Base-by-base conservation (phyloP, 257 asterid genomes). In the Fraxinus quadrangulata region DNA sequence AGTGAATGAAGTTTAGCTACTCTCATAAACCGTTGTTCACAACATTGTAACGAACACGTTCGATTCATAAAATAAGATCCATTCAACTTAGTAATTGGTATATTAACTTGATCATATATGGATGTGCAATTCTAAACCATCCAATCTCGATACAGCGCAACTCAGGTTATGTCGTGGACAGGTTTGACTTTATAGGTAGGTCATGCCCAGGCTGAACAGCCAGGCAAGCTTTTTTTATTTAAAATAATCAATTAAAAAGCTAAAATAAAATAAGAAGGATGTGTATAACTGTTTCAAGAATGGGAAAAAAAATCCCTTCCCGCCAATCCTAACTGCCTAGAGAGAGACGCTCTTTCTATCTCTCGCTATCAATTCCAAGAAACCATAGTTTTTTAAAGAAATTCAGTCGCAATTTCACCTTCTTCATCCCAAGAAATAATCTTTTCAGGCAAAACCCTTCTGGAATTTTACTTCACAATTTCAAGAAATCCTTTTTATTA, bases 401-500 rank as follows among this genome's bases (percentile, higher is more conserved):
- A 23, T 24, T 24, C 19, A 23, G 26, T 34, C 4, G 31, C 69
- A 63, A 24, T 63, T 63, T 23, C 34, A 26, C 69, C 68, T 63
- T n/a, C 31, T 63, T 24, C 69, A 24, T 63, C 6, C 0, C 65
- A 54, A 54, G 65, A 19, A 54, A 54, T 12, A 13, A 26, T 63
- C 34, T 26, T 61, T 5, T 21, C 11, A 6, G 26, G 26, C 1
- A 61, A 61, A 61, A 61, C 13, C 68, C 68, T 21, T 12, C 16
- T 24, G 68, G 33, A 63, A 63, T 63, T 63, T 12, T 30, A 23
- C 69, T 63, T 63, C 33, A 16, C 34, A 40, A 17, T 70, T 67
- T 59, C 72, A 69, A 74, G 75, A 74, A 51, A 19, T 61, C 45
- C 11, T 17, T 63, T 54, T 21, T 26, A 49, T 30, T 42, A 47